Percentiles rank a stretch among this genome's conserved stretches.
Conservation (phyloP, 192 early-diverging fungal species). For the Rhizophagus prolifer region DNA sequence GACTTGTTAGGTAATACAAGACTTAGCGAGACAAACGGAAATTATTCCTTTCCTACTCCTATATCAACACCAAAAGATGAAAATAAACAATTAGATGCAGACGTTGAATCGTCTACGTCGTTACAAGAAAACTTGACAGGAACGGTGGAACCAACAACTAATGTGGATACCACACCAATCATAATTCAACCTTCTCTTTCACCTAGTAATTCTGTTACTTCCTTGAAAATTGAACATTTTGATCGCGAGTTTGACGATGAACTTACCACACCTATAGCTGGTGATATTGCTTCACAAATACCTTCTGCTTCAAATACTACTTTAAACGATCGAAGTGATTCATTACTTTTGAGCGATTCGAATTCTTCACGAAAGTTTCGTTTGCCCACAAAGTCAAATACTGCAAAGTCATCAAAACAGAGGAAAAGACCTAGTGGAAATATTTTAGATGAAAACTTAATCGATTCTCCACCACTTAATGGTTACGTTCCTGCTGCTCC, state of each 20-base stretch:
- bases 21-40: background rate
- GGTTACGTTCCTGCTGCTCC: constrained; percentile 33
- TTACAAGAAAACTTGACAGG: background rate
- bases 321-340: background rate
- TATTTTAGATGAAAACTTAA: background rate
- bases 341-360: background rate
- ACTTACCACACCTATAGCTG: background rate
- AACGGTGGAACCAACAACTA: background rate
- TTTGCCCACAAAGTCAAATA: background rate
- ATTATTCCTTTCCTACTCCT: background rate
- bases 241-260: background rate
- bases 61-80: background rate
- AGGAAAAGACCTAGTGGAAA: background rate
- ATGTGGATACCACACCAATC: background rate
- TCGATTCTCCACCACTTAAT: background rate
- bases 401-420: background rate
- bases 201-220: background rate
- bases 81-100: background rate
- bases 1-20: background rate
- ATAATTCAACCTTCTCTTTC: background rate
- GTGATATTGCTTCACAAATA: background rate
- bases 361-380: background rate
- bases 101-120: background rate
- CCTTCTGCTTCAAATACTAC: background rate
- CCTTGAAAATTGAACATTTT: constrained; percentile 10